Base-by-base conservation (phyloP, 768 basidiomycete genomes). In the Strobilomyces dryophilus region DNA sequence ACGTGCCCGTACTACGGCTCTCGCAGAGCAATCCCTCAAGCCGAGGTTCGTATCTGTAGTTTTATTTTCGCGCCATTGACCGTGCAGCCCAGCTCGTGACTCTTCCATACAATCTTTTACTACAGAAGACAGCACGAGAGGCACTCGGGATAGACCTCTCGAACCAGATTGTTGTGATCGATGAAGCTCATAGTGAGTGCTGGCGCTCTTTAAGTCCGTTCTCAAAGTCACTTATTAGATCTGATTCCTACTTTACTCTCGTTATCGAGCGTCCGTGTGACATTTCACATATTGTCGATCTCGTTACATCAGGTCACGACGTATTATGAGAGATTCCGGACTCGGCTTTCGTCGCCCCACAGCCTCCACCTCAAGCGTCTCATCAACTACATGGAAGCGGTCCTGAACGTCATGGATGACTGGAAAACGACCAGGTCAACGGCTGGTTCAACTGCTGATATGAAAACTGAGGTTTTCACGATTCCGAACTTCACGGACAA, bases 1-100 rank as follows among this genome's bases (percentile, higher is more conserved):
- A 84, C 82, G 9, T 99, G 95, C 66, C 92, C 95, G 0, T 99
- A 98, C 71, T 99, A 98, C 67, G 92, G 89, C 4, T 88, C 92
- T 8, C 75, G 97, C 40, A 75, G 80, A 49, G 93, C 94, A 14
- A 92, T 98, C 49, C 83, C 87, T 35, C 90, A 92, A 65, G 92
- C 95, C 31, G 89, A 98, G 78, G 92, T 92, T 55, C 40, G 8
- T 32, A 6, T 31, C 55, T 31, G 10, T 46, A 1, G 27, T 49
- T 41, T 9, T 35, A 10, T 12, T 34, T 48, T 24, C 21, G 14
- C 4, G 8, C 1, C 24, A 24, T 53, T 55, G 45, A 35, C 31
- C 47, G 29, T 35, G 32, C 34, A 53, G 32, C 47, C 3, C 31
- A 95, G 92, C 76, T 98, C 1, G 83, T 97, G n/a, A 87, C 89